Percentiles rank a stretch among this genome's conserved stretches.
Conservation (phyloP, 371 early-diverging fungal species). For the Zychaea mexicana region DNA sequence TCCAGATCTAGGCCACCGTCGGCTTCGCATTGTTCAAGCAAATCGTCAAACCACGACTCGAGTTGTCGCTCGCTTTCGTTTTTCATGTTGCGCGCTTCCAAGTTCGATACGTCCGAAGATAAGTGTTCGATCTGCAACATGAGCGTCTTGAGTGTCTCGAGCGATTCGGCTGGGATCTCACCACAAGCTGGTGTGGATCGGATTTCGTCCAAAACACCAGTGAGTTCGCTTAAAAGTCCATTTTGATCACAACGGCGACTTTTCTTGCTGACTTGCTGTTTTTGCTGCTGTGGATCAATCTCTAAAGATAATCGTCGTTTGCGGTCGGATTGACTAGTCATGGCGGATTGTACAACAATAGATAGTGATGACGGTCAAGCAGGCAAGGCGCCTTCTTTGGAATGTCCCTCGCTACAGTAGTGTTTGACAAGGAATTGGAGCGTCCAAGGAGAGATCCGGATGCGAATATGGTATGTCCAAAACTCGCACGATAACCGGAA, state of each 20-base stretch:
- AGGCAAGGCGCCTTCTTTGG: background rate
- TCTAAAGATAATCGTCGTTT: background rate
- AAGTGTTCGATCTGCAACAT: constrained; percentile 42
- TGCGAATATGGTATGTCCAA: background rate
- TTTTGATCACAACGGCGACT: background rate
- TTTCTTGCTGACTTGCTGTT: background rate
- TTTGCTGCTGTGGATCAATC: background rate
- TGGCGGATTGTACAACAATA: constrained; percentile 2
- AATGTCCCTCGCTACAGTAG: background rate
- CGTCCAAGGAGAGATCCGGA: background rate
- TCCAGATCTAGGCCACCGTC: constrained; percentile 34
- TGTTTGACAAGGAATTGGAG: constrained; percentile 2
- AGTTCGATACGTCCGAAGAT: constrained; percentile 34
- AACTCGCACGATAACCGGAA: background rate
- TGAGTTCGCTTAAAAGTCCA: constrained; percentile 27
- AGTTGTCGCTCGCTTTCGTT: constrained; percentile 42
- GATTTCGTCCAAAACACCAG: constrained; percentile 37
- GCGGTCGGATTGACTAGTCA: background rate
- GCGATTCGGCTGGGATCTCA: constrained; percentile 45
- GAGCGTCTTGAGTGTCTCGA: constrained; percentile 41
- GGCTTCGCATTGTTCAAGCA: constrained; percentile 46
- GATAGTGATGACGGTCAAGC: constrained; percentile 3
- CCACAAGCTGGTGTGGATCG: constrained; percentile 41
- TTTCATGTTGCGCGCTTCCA: constrained; percentile 33
- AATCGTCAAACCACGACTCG: constrained; percentile 48